phyloP scores from a whole-genome alignment of 352 stramenopile species.

The Phytophthora cajani region DNA sequence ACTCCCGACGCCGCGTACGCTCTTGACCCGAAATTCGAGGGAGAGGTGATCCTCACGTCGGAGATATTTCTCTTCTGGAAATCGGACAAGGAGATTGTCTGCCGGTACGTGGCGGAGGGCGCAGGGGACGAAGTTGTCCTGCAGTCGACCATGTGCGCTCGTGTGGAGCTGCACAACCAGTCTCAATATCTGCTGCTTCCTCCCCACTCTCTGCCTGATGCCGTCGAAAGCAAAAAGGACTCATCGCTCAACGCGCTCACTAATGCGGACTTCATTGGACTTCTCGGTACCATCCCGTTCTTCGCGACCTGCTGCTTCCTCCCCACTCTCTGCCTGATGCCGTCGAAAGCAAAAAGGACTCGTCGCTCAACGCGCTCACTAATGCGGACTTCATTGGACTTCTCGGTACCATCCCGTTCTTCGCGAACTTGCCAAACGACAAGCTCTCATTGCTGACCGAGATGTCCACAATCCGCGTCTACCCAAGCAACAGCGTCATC shows the following conservation, averaged over 20 bases:
- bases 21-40: slow-evolving; percentile 28
- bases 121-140: slow-evolving; percentile 70
- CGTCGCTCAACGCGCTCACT: slow-evolving; percentile 66
- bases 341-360: slow-evolving; percentile 16
- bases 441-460: slow-evolving; percentile 72
- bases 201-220: slow-evolving; percentile 10
- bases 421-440: slow-evolving; percentile 62
- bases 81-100: slow-evolving; percentile 62
- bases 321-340: slow-evolving; percentile 10
- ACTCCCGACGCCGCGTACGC: slow-evolving; percentile 25
- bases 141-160: slow-evolving; percentile 59
- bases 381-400: slow-evolving; percentile 75
- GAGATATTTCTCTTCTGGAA: slow-evolving; percentile 74
- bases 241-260: slow-evolving; percentile 68
- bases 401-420: slow-evolving; percentile 74
- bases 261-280: slow-evolving; percentile 70
- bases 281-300: slow-evolving; percentile 74
- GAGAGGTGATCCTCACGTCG: slow-evolving; percentile 42
- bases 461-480: slow-evolving; percentile 80
- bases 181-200: slow-evolving; percentile 49
- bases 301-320: too few relatives aligned
- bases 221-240: slow-evolving; percentile 11
- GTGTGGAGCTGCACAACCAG: slow-evolving; percentile 49
- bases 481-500: slow-evolving; percentile 69
- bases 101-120: slow-evolving; percentile 66